Base-by-base conservation (phyloP, 192 early-diverging fungal species). In the Martensiomyces pterosporus region DNA sequence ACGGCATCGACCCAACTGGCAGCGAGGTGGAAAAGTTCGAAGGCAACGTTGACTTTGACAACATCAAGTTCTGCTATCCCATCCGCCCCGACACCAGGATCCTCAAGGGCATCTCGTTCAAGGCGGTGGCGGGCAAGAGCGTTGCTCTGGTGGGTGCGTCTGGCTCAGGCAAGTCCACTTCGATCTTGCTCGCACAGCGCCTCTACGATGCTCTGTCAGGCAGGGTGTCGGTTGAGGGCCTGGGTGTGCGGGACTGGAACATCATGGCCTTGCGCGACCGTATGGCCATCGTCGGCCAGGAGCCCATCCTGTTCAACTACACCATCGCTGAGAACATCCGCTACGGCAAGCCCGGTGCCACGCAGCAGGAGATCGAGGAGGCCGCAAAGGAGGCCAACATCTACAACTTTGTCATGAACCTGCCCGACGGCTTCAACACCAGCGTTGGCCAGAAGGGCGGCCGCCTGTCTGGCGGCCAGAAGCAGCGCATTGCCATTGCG, bases 401-500 rank as follows among this genome's bases (percentile, higher is more conserved):
- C 50, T 74, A 83, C 61, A 82, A 87, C 27, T 97, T 97, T 55
- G 91, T 97, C 48, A 57, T 63, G 63, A 81, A 85, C 52, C 64
- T 95, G 15, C 91, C 92, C 4, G 62, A 89, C 19, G 82, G 81
- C 14, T 92, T 90, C 59, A 82, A 90, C 38, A 94, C 92, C 7
- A 57, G 66, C 19, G 88, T 94, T 24, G 94, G 94, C 58, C 90
- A 92, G 57, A 63, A 77, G 35, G 85, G 83, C 21, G 79, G 87
- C 46, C 63, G 78, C 49, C 55, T 95, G 14, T 88, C 85, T 42
- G 92, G 91, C 41, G 92, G 92, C 26, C 92, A 95, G 64, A 95
- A 95, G 64, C 92, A 95, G 79, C 81, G 93, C 19, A 80, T 97
- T 47, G 90, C 88, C 4, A 90, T 90, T 80, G 91, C 90, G 0